Conservation (phyloP, 345 rosid species). For the Gossypium stocksii region DNA sequence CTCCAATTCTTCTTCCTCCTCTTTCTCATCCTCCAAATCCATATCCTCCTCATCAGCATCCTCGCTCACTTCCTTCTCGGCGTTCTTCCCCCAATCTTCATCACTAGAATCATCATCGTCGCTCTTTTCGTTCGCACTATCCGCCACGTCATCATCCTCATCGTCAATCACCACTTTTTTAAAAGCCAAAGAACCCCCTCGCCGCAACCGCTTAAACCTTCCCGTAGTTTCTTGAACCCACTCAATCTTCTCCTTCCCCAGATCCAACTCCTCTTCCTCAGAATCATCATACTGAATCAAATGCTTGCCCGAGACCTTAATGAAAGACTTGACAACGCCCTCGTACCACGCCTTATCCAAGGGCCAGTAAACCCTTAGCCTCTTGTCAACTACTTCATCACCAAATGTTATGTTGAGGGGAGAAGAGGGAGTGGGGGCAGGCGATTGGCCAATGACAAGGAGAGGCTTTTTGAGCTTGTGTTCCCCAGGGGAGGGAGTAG, state of each 20-base stretch:
- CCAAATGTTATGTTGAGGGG: conserved; percentile 34
- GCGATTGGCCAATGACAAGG: conserved; percentile 57
- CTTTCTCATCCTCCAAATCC: conserved; percentile 59
- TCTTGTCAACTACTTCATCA: conserved; percentile 56
- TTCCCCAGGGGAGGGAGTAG: conserved; percentile 72
- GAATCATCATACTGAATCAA: conserved; percentile 68
- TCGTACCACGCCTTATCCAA: conserved; percentile 86
- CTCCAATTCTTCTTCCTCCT: conserved; percentile 25
- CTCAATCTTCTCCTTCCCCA: conserved; percentile 80
- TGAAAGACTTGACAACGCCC: conserved; percentile 51
- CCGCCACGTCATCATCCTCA: conserved; percentile 34
- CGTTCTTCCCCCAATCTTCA: conserved; percentile 69
- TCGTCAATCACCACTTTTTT: conserved; percentile 45
- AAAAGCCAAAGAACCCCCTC: conserved; percentile 49
- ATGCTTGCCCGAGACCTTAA: conserved; percentile 57
- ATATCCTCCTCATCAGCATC: conserved; percentile 44
- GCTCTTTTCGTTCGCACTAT: conserved; percentile 30
- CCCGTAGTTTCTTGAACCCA: conserved; percentile 47
- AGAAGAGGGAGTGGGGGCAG: conserved; percentile 27
- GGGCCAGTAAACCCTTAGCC: conserved; percentile 89
- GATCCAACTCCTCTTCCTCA: conserved; percentile 84
- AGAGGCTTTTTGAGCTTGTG: conserved; percentile 52
- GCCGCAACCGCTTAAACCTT: conserved; percentile 59
- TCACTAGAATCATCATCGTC: conserved; percentile 61
- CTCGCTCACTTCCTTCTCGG: conserved; percentile 42